These are phyloP conservation scores for Hypomyces perniciosus DNA, from an alignment of 2,329 filamentous ascomycete species.

Conservation along the genomic window DNA sequence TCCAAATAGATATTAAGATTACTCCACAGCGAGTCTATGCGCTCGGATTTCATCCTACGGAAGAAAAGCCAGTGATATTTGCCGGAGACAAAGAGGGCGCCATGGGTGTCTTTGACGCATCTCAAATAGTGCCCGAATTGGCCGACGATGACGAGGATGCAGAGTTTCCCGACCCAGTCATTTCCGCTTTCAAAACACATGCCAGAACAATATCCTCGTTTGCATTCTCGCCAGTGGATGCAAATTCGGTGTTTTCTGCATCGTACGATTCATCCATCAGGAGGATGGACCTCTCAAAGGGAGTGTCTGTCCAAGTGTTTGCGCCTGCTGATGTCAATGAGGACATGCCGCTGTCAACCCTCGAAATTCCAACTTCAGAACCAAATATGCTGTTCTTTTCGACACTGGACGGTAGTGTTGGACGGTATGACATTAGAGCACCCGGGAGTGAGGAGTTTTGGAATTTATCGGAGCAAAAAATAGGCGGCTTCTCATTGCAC, in stretches of 20 bases:
- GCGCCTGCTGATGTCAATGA: constrained; percentile 62
- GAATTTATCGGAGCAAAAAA: constrained; percentile 83
- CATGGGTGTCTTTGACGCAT: constrained; percentile 85
- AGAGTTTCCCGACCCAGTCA: constrained; percentile 63
- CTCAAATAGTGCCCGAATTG: constrained; percentile 56
- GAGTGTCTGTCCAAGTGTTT: constrained; percentile 73
- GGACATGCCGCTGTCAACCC: constrained; percentile 74
- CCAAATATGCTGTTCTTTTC: constrained; percentile 79
- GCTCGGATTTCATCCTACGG: constrained; percentile 80
- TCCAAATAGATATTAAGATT: constrained; percentile 70
- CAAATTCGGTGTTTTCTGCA: constrained; percentile 71
- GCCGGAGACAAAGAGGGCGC: constrained; percentile 92
- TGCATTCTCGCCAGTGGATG: constrained; percentile 66
- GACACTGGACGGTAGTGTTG: constrained; percentile 74
- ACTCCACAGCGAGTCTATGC: constrained; percentile 83
- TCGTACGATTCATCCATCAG: constrained; percentile 93
- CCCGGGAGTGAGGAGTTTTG: constrained; percentile 57
- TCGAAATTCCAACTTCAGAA: constrained; percentile 69
- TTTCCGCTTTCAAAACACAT: constrained; percentile 86
- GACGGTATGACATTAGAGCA: constrained; percentile 70
- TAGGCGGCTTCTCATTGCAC: constrained; percentile 85
- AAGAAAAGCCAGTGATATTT: constrained; percentile 82
- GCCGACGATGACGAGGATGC: constrained; percentile 65
- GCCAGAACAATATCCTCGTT: constrained; percentile 83
- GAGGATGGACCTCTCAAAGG: constrained; percentile 75